Conservation (phyloP, 2,329 filamentous ascomycete species). For the Camptophora hylomeconis region DNA sequence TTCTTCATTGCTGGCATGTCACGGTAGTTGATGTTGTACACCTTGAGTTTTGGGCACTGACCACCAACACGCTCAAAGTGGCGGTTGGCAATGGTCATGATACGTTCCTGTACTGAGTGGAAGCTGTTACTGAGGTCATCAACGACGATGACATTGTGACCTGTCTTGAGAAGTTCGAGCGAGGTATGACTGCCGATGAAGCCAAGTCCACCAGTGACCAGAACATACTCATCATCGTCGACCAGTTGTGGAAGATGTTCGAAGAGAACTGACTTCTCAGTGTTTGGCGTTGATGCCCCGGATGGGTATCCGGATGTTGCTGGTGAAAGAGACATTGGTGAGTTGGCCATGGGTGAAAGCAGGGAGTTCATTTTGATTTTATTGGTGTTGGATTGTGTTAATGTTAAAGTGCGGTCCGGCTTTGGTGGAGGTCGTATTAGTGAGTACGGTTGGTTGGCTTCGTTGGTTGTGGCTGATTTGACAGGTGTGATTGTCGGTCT, state of each 20-base stretch:
- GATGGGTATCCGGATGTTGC: neutral
- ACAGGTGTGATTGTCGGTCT: too few species aligned
- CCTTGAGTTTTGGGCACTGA: slow-evolving; percentile 31
- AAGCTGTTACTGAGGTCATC: slow-evolving; percentile 30
- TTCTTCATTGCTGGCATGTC: slow-evolving; percentile 28
- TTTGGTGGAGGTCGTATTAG: too few species aligned
- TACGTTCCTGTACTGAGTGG: slow-evolving; percentile 23
- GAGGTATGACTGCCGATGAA: slow-evolving; percentile 32
- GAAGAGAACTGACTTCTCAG: slow-evolving; percentile 32
- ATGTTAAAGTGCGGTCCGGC: too few species aligned
- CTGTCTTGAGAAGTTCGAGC: slow-evolving; percentile 27
- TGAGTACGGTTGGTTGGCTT: too few species aligned
- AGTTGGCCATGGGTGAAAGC: slow-evolving; percentile 1
- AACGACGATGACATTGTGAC: slow-evolving; percentile 29
- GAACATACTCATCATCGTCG: slow-evolving; percentile 26
- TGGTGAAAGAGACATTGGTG: neutral
- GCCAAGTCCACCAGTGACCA: slow-evolving; percentile 29
- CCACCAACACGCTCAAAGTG: slow-evolving; percentile 24
- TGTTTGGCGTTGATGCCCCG: slow-evolving; percentile 30
- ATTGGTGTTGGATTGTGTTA: too few species aligned
- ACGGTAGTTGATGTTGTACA: slow-evolving; percentile 37
- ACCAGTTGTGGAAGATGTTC: slow-evolving; percentile 30
- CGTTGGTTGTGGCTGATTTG: too few species aligned
- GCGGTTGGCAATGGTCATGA: slow-evolving; percentile 20
- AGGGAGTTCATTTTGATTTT: too few species aligned